Base-by-base conservation (phyloP, 2,329 filamentous ascomycete genomes). In the Massarina eburnea region DNA sequence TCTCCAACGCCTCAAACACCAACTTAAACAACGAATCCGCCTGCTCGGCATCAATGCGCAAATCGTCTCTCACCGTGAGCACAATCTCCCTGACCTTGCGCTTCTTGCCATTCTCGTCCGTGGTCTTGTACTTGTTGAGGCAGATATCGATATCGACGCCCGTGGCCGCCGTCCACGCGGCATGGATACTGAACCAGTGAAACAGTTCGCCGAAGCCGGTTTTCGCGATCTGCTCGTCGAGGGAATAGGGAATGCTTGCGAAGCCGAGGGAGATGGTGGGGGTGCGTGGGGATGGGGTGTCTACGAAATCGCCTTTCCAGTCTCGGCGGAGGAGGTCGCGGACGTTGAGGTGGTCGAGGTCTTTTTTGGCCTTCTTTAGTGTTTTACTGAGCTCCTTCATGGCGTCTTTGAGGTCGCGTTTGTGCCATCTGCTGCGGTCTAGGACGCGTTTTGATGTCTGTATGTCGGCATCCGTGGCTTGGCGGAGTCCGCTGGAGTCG, bases 131-230 rank as follows among this genome's bases (percentile, higher is more conserved):
- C 51, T 76, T 76, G 65, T 73, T 76, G 24, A 77, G 55, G 4
- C 67, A 67, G 27, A 77, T 65, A 50, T 64, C 69, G 54, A 77
- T 73, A 50, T 77, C 74, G 10, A 71, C 69, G 24, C 72, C 70
- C 8, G 70, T 61, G 46, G 74, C 66, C 4, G 74, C 73, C 0
- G 74, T 77, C 74, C 74, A 77, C 1, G 74, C 74, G 9, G 74
- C 73, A 40, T 77, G 72, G 21, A 76, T 62, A 3, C 73, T 73
- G 45, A 76, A 77, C 74, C 74, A 77, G 54, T 76, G 68, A 38
- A 77, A 77, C 4, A 76, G 67, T 51, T 74, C 73, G 36, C 67
- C 61, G 45, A 75, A 77, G 21, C 75, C 73, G 0, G 74, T 77
- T 54, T 72, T 74, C 8, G 62, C 51, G 43, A 76, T 75, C 47